phyloP scores from a whole-genome alignment of 1,139 yeast species.

The Zhuliangozyma parablackwelliae region DNA sequence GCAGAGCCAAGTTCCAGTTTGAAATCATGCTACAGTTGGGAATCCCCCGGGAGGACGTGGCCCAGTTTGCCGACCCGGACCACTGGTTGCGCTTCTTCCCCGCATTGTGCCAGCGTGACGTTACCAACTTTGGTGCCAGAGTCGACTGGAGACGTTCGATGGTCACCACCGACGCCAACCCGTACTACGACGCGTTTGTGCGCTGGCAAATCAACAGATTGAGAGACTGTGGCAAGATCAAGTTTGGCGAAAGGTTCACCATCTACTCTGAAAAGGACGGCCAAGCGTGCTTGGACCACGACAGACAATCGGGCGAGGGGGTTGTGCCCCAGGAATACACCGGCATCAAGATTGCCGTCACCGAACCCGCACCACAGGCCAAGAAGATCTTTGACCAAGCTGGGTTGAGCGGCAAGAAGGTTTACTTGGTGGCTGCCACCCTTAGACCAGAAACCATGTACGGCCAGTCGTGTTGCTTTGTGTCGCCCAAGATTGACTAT shows the following conservation, averaged over 20 bases:
- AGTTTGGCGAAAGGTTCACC: conserved; percentile 97
- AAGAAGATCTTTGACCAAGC: conserved; percentile 38
- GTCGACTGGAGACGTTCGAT: conserved; percentile 98
- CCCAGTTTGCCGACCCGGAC: conserved; percentile 81
- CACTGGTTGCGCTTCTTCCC: conserved; percentile 94
- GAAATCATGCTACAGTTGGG: conserved; percentile 96
- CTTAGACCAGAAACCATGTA: conserved; percentile 99
- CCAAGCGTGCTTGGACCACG: conserved; percentile 99
- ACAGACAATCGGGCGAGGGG: conserved; percentile 96
- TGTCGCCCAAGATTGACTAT: conserved; percentile 88
- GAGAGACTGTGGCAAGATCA: conserved; percentile 82
- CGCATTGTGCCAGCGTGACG: conserved; percentile 78
- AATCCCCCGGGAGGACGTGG: conserved; percentile 74
- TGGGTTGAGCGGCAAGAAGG: conserved; percentile 46
- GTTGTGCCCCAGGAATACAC: conserved; percentile 95
- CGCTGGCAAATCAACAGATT: conserved; percentile 96
- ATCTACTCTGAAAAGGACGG: conserved; percentile 97
- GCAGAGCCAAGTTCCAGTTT: conserved; percentile 89
- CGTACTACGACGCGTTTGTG: conserved; percentile 90
- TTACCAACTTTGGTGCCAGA: conserved; percentile 81
- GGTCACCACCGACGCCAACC: conserved; percentile 92
- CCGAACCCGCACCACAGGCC: conserved; percentile 60
- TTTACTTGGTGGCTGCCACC: conserved; percentile 91
- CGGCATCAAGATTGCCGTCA: conserved; percentile 78
- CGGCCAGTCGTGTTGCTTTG: conserved; percentile 98